Percentiles rank a stretch among this genome's conserved stretches.
phyloP scores from a whole-genome alignment of 1,139 yeast genomes.

The Saccharomyces hybrid region DNA sequence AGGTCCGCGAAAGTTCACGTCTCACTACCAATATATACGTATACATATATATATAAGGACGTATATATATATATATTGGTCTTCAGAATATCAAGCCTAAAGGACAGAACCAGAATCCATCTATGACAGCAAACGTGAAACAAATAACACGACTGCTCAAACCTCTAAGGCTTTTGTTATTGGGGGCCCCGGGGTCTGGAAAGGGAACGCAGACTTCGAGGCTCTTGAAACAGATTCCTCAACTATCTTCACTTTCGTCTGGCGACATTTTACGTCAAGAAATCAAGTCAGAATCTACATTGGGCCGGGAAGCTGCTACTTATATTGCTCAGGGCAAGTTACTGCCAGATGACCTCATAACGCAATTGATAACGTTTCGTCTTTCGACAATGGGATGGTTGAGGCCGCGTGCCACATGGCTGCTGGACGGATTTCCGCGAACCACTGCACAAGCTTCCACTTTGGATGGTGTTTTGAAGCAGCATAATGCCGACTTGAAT shows the following conservation, averaged over 20 bases:
- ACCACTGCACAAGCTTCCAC: slow-evolving; percentile 62
- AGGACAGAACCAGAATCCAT: not conserved
- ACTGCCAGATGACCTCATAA: slow-evolving; percentile 70
- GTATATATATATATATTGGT: not conserved
- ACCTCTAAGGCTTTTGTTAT: slow-evolving; percentile 61
- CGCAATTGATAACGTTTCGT: slow-evolving; percentile 47
- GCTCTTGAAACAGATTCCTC: slow-evolving; percentile 47
- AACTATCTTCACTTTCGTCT: slow-evolving; percentile 53
- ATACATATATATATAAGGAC: not conserved
- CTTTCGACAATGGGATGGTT: slow-evolving; percentile 42
- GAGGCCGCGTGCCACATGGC: slow-evolving; percentile 46
- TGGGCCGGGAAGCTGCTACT: slow-evolving; percentile 52
- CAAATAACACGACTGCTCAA: slow-evolving; percentile 5
- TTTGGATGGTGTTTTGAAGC: slow-evolving; percentile 42
- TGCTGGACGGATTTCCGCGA: slow-evolving; percentile 89
- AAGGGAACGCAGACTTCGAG: slow-evolving; percentile 81
- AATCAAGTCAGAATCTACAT: slow-evolving; percentile 44
- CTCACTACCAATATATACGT: not conserved
- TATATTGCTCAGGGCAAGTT: slow-evolving; percentile 57
- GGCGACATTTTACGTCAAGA: slow-evolving; percentile 76
- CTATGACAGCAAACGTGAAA: not conserved
- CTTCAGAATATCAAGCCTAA: not conserved
- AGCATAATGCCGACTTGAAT: slow-evolving; percentile 43
- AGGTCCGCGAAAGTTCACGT: not conserved
- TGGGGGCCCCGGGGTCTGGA: slow-evolving; percentile 95